Evolutionary conservation across 2,329 filamentous ascomycete genomes (phyloP).

Genomic region (Neoscytalidium dimidiatum): DNA sequence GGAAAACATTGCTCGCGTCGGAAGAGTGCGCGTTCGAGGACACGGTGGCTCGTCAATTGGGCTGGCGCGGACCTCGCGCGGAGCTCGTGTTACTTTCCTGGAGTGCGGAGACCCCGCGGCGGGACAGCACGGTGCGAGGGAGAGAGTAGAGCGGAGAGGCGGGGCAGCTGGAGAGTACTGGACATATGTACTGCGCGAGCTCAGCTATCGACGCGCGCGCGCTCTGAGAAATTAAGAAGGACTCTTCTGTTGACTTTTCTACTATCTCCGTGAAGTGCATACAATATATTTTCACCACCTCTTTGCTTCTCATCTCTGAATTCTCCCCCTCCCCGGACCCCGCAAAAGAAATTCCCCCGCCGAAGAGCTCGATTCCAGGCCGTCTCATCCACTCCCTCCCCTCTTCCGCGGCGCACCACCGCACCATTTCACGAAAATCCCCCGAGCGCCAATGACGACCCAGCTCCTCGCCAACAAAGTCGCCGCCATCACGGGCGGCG

Average conservation of each 20-base stretch:
- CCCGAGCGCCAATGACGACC: not conserved
- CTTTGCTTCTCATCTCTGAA: not conserved
- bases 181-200: not conserved
- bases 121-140: conserved; percentile 6
- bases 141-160: not conserved
- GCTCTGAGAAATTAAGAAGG: not conserved
- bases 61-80: not conserved
- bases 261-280: not conserved
- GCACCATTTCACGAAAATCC: too few relatives aligned
- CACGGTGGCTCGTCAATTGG: not conserved
- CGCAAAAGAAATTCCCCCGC: not conserved
- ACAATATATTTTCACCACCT: not conserved
- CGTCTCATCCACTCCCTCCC: too few relatives aligned
- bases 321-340: not conserved
- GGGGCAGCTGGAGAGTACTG: not conserved
- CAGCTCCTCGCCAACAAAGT: conserved; percentile 70
- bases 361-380: too few relatives aligned
- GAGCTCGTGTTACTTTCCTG: too few relatives aligned
- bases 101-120: not conserved
- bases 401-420: too few relatives aligned
- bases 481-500: conserved; percentile 83
- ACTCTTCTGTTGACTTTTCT: not conserved
- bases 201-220: not conserved
- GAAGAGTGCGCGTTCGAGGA: too few relatives aligned
- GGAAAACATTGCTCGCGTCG: too few relatives aligned